Evolutionary conservation across 2,329 filamentous ascomycete genomes (phyloP).

Genomic region (Simplicillium sp.): DNA sequence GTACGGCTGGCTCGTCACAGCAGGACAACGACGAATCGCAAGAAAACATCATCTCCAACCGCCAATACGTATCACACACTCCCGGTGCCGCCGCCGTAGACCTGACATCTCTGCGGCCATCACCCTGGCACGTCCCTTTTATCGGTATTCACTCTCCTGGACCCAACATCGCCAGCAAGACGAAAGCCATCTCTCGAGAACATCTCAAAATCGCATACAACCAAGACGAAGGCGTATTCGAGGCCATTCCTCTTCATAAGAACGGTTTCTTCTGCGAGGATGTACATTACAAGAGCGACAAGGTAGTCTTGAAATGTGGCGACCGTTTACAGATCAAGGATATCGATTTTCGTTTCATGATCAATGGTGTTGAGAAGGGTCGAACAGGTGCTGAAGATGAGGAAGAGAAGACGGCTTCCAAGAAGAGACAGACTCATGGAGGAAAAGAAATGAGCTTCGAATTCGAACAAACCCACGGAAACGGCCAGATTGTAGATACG

Average conservation of each 20-base stretch:
- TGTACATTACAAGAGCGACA: constrained; percentile 42
- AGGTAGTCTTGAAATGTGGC: constrained; percentile 52
- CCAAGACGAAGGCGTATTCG: constrained; percentile 50
- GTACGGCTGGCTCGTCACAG: constrained; percentile 30
- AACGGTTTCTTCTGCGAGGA: constrained; percentile 65
- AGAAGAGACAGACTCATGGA: constrained; percentile 41
- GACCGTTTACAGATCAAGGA: constrained; percentile 64
- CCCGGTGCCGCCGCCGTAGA: constrained; percentile 51
- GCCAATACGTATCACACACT: constrained; percentile 52
- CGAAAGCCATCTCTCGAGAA: constrained; percentile 64
- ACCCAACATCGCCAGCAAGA: constrained; percentile 49
- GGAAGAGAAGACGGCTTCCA: constrained; percentile 22
- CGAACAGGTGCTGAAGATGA: constrained; percentile 47
- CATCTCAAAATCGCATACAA: constrained; percentile 68
- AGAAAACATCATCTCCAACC: constrained; percentile 42
- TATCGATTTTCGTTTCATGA: constrained; percentile 57
- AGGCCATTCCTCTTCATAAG: constrained; percentile 49
- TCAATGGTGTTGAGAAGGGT: constrained; percentile 53
- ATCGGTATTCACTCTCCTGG: constrained; percentile 65
- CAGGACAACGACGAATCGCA: constrained; percentile 32
- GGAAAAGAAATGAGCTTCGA: constrained; percentile 67
- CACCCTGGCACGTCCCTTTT: constrained; percentile 52
- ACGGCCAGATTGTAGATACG: constrained; percentile 45
- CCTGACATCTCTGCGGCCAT: constrained; percentile 48
- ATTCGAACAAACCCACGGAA: constrained; percentile 54